Conservation (phyloP, 208 protist genomes). For the Herpetomonas tarakana region DNA sequence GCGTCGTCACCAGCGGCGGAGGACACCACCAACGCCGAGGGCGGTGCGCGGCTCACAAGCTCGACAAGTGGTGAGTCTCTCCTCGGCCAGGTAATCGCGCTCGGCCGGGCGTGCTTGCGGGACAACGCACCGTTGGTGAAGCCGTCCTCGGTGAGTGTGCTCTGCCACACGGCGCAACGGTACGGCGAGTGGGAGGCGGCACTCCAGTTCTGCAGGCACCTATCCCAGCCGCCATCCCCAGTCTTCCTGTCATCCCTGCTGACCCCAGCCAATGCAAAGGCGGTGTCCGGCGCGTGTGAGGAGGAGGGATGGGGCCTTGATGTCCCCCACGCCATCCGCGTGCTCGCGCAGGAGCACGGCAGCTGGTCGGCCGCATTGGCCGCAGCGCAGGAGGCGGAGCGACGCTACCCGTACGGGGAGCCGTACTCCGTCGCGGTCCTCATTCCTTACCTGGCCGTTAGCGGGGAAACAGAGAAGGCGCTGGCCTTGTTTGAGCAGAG, state of each 20-base stretch:
- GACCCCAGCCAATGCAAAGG: constrained; percentile 37
- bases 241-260: constrained; percentile 79
- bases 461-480: constrained; percentile 47
- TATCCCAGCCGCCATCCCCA: constrained; percentile 49
- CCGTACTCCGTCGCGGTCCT: constrained; percentile 73
- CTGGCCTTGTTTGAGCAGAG: constrained; percentile 49
- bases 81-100: constrained; percentile 34
- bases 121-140: constrained; percentile 49
- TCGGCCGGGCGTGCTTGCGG: constrained; percentile 41
- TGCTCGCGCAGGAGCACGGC: constrained; percentile 61
- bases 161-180: constrained; percentile 78
- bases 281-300: constrained; percentile 37
- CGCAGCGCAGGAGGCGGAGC: constrained; percentile 63
- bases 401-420: constrained; percentile 52
- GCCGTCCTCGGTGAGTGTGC: constrained; percentile 57
- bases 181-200: constrained; percentile 67
- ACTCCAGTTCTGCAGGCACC: constrained; percentile 46
- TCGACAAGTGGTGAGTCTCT: constrained; percentile 10
- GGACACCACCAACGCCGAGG: neutral
- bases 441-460: constrained; percentile 69
- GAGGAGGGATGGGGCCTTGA: constrained; percentile 45
- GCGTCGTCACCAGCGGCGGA: neutral
- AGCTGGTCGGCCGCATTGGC: constrained; percentile 59
- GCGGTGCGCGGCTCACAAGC: neutral
- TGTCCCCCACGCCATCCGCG: constrained; percentile 60